Base-by-base conservation (phyloP, 176 grass and related monocot species). In the Poa annua region DNA sequence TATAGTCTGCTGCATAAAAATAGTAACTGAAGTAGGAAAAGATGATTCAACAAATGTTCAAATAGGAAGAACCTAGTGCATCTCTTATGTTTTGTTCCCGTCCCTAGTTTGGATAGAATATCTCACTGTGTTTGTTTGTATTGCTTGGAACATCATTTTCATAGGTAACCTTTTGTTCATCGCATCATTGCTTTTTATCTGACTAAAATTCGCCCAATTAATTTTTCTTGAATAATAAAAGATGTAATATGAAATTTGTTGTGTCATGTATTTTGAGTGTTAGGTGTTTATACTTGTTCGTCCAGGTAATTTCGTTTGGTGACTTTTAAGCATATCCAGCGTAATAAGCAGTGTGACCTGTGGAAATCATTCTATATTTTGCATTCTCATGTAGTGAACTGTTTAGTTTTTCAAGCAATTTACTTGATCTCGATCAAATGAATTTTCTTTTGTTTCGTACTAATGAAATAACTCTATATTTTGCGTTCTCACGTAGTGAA, bases 31-130 rank as follows among this genome's bases (percentile, higher is more conserved):
- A 19, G 14, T 50, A 19, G 68, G 70, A 73, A 50, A 73, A 73
- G 70, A 50, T 50, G 3, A 73, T 50, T 2, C 17, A 32, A 73
- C 70, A 73, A 73, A 73, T 15, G 2, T 8, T 47, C 25, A 73
- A 50, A 73, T 50, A 50, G 22, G 45, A 47, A 73, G 4, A 73
- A 73, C 15, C 1, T 15, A 6, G 22, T 63, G 21, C 10, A 74
- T 85, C 21, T 52, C 76, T 60, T 54, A 66, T 63, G 42, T 49
- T 70, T 16, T 83, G 17, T 74, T 77, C 45, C 24, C 26, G 69
- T n/a, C 15, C 15, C n/a, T 81, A 70, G 11, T 72, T 59, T 11
- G 54, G 47, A 33, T 36, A 71, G 5, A 8, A 20, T 15, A 49
- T 57, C 20, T 47, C 52, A 26, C 2, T 64, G 36, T 14, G 33